Percentiles rank a stretch among this genome's conserved stretches.
Evolutionary conservation across 2,329 filamentous ascomycete species (phyloP).

Genomic region (Fusarium sp.): DNA sequence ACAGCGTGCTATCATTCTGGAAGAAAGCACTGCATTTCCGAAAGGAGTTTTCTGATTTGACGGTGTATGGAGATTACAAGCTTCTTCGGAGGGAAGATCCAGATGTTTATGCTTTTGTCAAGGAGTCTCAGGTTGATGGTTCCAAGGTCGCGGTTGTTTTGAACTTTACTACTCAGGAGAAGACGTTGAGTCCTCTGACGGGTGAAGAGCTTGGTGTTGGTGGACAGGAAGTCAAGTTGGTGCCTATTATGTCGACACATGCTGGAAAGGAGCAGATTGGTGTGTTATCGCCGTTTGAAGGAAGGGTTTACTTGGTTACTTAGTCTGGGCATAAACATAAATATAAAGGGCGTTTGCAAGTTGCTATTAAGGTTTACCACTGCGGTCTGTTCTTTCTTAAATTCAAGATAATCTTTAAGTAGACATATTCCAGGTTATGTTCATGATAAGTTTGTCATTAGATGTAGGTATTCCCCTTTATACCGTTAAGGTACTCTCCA

Average conservation of each 20-base stretch:
- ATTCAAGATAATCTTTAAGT: too few relatives aligned
- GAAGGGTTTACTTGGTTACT: conserved; percentile 42
- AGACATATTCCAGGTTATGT: too few relatives aligned
- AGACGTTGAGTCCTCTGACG: conserved; percentile 36
- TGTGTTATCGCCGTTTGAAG: conserved; percentile 44
- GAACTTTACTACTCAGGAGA: conserved; percentile 46
- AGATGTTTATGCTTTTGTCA: conserved; percentile 44
- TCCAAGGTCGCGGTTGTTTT: conserved; percentile 44
- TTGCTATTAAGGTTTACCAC: not conserved
- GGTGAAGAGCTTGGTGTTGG: conserved; percentile 37
- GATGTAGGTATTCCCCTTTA: too few relatives aligned
- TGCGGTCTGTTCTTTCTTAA: not conserved
- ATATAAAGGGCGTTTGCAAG: not conserved
- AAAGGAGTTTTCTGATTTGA: conserved; percentile 44
- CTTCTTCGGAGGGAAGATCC: conserved; percentile 37
- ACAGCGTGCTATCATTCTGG: conserved; percentile 50
- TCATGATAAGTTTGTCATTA: too few relatives aligned
- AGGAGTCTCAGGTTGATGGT: conserved; percentile 39
- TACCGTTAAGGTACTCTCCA: too few relatives aligned
- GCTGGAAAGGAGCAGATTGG: conserved; percentile 18
- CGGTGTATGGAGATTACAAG: conserved; percentile 49
- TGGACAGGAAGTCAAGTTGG: conserved; percentile 22
- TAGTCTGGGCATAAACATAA: not conserved
- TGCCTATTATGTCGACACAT: conserved; percentile 44
- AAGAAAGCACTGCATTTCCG: conserved; percentile 44